Conservation (phyloP, 495 filamentous ascomycete species). For the Corynascus novoguineensis region DNA sequence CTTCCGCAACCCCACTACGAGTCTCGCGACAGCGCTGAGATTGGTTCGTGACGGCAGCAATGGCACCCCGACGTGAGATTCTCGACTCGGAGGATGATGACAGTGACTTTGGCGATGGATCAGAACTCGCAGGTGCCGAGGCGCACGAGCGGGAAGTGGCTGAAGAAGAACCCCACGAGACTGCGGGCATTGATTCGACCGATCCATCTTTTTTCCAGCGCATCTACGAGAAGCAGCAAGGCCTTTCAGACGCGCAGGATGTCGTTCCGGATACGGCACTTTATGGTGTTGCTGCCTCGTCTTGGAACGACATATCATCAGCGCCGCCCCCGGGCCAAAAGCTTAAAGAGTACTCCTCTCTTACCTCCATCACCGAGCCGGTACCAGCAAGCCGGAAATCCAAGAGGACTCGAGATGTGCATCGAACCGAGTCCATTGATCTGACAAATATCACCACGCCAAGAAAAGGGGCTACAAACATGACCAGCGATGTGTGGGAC, state of each 20-base stretch:
- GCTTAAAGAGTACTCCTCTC: slow-evolving; percentile 11
- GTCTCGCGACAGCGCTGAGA: not conserved
- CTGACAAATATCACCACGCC: slow-evolving; percentile 23
- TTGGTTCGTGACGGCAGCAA: slow-evolving; percentile 1
- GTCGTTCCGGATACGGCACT: slow-evolving; percentile 9
- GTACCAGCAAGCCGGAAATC: slow-evolving; percentile 4
- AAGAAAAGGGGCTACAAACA: slow-evolving; percentile 6
- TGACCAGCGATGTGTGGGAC: slow-evolving; percentile 15
- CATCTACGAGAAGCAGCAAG: slow-evolving; percentile 25
- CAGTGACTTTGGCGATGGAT: slow-evolving; percentile 17
- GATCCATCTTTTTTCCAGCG: slow-evolving; percentile 29
- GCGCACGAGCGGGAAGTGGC: not conserved
- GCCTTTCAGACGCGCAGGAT: not conserved
- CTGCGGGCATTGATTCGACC: slow-evolving; percentile 21
- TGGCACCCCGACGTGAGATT: slow-evolving; percentile 24
- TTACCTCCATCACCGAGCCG: slow-evolving; percentile 22
- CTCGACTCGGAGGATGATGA: slow-evolving; percentile 32
- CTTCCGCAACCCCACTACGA: not conserved
- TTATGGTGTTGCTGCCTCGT: not conserved
- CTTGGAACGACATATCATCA: slow-evolving; percentile 8
- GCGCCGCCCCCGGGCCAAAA: slow-evolving; percentile 8
- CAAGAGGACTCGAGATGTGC: not conserved
- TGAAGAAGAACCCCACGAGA: slow-evolving; percentile 4
- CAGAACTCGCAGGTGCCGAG: not conserved
- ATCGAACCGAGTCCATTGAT: slow-evolving; percentile 13